Conservation (phyloP, 2,329 filamentous ascomycete genomes). For the Scedosporium apiospermum region DNA sequence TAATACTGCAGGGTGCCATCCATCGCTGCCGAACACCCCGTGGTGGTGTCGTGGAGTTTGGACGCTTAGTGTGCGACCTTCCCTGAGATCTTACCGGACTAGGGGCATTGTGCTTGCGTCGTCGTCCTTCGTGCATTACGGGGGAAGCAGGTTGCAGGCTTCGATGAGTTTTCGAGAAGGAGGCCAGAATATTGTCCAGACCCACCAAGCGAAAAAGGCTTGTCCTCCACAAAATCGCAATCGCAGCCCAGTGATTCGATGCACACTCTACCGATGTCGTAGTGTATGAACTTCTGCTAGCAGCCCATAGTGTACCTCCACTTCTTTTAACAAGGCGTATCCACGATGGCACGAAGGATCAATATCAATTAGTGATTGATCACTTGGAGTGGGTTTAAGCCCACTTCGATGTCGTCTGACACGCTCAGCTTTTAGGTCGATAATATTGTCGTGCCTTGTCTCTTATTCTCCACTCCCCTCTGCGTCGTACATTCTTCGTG, state of each 20-base stretch:
- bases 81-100: background rate
- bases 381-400: too few relatives aligned
- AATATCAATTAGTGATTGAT: too few relatives aligned
- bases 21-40: background rate
- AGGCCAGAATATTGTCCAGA: background rate
- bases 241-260: background rate
- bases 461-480: too few relatives aligned
- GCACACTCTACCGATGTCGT: too few relatives aligned
- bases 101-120: background rate
- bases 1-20: background rate
- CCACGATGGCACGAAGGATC: too few relatives aligned
- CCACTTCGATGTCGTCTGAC: too few relatives aligned
- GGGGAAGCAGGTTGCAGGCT: constrained; percentile 1
- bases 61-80: background rate
- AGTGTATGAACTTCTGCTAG: too few relatives aligned
- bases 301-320: too few relatives aligned
- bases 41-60: background rate
- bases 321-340: too few relatives aligned
- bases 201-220: background rate
- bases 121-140: background rate
- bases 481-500: too few relatives aligned
- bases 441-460: background rate
- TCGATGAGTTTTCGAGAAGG: constrained; percentile 4
- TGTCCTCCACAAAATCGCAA: background rate
- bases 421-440: background rate